Percentiles rank a stretch among this genome's conserved stretches.
Conservation (phyloP, 257 asterid species). For the Solanum clarkiae region DNA sequence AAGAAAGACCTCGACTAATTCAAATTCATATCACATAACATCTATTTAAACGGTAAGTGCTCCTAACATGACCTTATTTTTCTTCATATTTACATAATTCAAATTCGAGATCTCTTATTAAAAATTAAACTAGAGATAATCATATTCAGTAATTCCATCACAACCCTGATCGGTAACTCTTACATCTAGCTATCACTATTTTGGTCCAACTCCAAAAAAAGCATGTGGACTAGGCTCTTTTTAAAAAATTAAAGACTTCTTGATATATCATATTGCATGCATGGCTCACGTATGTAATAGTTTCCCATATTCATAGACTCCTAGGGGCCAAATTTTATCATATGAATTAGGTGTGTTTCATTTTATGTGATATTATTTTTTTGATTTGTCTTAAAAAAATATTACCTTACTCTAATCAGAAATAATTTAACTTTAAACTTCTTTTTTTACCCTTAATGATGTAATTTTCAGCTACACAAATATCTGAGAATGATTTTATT, state of each 20-base stretch:
- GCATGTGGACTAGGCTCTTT: background rate
- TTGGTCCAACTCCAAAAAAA: background rate
- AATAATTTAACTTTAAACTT: no score
- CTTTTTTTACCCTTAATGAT: no score
- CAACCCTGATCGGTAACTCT: background rate
- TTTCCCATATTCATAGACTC: background rate
- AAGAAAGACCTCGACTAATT: background rate
- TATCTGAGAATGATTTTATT: no score
- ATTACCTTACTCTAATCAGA: no score
- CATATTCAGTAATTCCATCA: background rate
- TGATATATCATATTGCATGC: background rate
- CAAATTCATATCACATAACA: no score
- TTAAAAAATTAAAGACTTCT: background rate
- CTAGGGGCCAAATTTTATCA: background rate
- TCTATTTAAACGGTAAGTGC: no score
- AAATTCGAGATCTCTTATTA: background rate
- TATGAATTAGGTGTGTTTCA: background rate
- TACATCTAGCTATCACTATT: background rate
- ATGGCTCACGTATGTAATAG: background rate
- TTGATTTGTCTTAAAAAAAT: no score
- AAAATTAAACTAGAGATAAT: accelerated
- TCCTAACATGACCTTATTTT: no score
- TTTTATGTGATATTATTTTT: no score
- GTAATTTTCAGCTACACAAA: no score
- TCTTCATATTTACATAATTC: background rate